A percentile compares a stretch with the other conserved stretches of the same genome.
These are phyloP conservation scores for Leishmania major DNA, from an alignment of 208 protist genomes.

Conservation along the genomic window DNA sequence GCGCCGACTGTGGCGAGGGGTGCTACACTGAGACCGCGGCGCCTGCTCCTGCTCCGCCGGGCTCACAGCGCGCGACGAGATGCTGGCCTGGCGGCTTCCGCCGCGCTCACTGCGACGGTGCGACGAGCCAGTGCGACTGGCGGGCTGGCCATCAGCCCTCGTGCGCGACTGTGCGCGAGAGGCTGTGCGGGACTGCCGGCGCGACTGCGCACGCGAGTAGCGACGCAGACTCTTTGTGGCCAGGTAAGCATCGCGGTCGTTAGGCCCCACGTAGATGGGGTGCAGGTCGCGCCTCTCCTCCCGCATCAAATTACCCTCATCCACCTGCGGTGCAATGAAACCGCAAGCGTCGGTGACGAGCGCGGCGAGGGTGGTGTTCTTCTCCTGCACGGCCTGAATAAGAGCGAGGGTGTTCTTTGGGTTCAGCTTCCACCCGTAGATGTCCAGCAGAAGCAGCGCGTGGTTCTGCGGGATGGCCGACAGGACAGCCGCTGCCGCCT, in stretches of 20 bases:
- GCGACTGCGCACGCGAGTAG: constrained; percentile 79
- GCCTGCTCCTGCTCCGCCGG: constrained; percentile 14
- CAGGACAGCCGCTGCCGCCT: constrained; percentile 62
- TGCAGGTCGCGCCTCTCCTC: constrained; percentile 57
- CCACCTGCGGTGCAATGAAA: constrained; percentile 55
- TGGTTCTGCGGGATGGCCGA: constrained; percentile 56
- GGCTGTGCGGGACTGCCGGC: constrained; percentile 49
- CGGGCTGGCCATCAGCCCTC: constrained; percentile 18
- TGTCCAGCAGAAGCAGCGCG: constrained; percentile 79
- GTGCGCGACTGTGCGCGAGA: constrained; percentile 1
- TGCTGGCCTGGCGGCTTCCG: constrained; percentile 21
- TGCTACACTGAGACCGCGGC: constrained; percentile 14
- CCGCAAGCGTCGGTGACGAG: constrained; percentile 83
- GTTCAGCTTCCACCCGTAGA: constrained; percentile 84
- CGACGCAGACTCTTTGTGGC: constrained; percentile 81
- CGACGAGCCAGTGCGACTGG: constrained; percentile 32
- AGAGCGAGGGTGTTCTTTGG: constrained; percentile 37
- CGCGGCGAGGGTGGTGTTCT: constrained; percentile 57
- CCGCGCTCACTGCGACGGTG: constrained; percentile 27
- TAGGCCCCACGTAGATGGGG: constrained; percentile 81
- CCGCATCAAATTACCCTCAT: constrained; percentile 63
- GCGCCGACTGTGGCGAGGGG: constrained; percentile 28
- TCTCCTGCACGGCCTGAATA: constrained; percentile 52
- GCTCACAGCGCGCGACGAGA: constrained; percentile 27
- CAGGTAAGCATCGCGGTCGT: constrained; percentile 86